phyloP scores from a whole-genome alignment of 805 yeast genomes.

The Ogataea henricii region DNA sequence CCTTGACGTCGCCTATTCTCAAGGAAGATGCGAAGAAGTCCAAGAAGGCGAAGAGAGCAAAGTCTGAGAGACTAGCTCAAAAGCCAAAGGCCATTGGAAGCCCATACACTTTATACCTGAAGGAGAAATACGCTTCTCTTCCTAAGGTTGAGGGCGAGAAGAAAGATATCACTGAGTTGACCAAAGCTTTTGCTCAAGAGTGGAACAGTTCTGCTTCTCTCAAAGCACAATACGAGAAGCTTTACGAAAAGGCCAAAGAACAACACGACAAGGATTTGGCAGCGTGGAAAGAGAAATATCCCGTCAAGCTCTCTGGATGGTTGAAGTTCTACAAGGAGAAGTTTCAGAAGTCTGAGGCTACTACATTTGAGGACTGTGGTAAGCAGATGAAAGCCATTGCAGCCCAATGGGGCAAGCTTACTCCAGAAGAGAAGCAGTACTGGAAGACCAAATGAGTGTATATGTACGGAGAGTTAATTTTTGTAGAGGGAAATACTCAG shows the following conservation, averaged over 20 bases:
- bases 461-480: neutral
- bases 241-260: constrained; percentile 9
- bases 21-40: constrained; percentile 13
- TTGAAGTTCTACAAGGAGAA: constrained; percentile 23
- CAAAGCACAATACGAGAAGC: constrained; percentile 17
- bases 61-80: constrained; percentile 15
- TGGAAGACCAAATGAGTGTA: constrained; percentile 19
- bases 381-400: constrained; percentile 23
- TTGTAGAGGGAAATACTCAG: neutral
- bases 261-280: constrained; percentile 17
- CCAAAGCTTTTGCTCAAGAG: constrained; percentile 19
- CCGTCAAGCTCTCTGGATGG: constrained; percentile 25
- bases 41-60: constrained; percentile 12
- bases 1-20: constrained; percentile 13
- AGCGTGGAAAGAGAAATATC: constrained; percentile 30
- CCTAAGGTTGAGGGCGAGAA: constrained; percentile 6
- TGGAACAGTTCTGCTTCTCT: constrained; percentile 26
- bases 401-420: constrained; percentile 24
- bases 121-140: constrained; percentile 15
- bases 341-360: constrained; percentile 16
- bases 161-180: constrained; percentile 8
- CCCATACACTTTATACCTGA: constrained; percentile 21
- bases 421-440: constrained; percentile 24
- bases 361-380: constrained; percentile 17
- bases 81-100: constrained; percentile 27